phyloP scores from a whole-genome alignment of 257 asterid genomes.

The Plantago ovata region DNA sequence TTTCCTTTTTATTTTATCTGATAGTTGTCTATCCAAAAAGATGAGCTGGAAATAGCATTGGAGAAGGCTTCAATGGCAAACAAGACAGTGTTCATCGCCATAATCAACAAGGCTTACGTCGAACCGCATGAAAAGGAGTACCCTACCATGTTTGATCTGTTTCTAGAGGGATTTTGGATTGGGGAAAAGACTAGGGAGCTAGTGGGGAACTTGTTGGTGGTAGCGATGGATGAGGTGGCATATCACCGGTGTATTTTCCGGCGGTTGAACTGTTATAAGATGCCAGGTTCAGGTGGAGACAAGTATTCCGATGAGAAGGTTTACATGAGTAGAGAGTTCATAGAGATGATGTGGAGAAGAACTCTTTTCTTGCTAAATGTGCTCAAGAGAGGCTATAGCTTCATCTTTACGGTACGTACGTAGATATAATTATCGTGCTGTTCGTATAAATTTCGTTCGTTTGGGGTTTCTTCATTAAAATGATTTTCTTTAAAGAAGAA shows the following conservation, averaged over 20 bases:
- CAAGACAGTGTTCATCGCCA: constrained; percentile 56
- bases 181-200: constrained; percentile 52
- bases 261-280: constrained; percentile 51
- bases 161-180: constrained; percentile 75
- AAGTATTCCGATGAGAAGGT: constrained; percentile 52
- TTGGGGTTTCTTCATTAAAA: too few species aligned
- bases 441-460: too few species aligned
- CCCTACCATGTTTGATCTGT: constrained; percentile 70
- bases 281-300: constrained; percentile 30
- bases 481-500: too few species aligned
- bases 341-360: constrained; percentile 89
- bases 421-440: background rate
- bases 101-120: constrained; percentile 64
- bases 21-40: background rate
- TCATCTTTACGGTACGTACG: constrained; percentile 63
- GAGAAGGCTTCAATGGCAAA: constrained; percentile 47
- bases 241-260: constrained; percentile 52
- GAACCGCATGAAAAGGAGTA: constrained; percentile 36
- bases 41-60: constrained; percentile 41
- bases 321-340: constrained; percentile 57
- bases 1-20: background rate
- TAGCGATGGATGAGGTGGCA: constrained; percentile 58
- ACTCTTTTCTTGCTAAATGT: constrained; percentile 50
- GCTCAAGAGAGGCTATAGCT: constrained; percentile 55
- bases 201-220: constrained; percentile 48